Evolutionary conservation across 2,329 filamentous ascomycete species (phyloP), one percentile per base, ranked within the genome.

Genomic region (Hypoxylon sp.): DNA sequence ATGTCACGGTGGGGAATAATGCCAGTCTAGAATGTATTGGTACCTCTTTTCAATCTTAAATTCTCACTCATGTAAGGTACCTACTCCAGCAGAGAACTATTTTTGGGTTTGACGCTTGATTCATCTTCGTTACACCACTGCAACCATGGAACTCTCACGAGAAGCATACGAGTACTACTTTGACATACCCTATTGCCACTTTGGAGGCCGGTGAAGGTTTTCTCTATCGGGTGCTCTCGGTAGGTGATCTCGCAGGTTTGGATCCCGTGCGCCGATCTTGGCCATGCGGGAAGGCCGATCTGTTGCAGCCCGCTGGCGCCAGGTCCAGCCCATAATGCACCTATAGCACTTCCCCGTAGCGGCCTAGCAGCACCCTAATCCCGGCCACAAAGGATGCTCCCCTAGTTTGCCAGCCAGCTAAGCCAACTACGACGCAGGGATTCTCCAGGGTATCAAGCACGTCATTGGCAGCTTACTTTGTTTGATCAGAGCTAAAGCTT

Each of bases 401-500:
- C 52, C n/a, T n/a, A n/a, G n/a, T n/a, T n/a, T n/a, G n/a, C n/a
- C n/a, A n/a, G n/a, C n/a, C n/a, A n/a, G n/a, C n/a, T n/a, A n/a
- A 30, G 44, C 52, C 62, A 58, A 58, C 53, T 53, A 24, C 33
- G 12, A 16, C 22, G 16, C 56, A 58, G 58, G 56, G 62, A 65
- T 66, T 60, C 33, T 16, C 49, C 66, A 58, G 32, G 32, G 32
- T 57, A 49, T 40, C 14, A 12, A 72, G 69, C 71, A 72, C 71
- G 71, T 51, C 71, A 72, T 72, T 44, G 30, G 44, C 16, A 50
- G 56, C 58, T 64, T 56, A 42, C 54, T 50, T 70, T 68, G 46
- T 33, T 51, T 60, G 50, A 64, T 66, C 52, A 36, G 36, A 62
- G 62, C 61, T 65, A 65, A 63, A 62, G 46, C 50, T 45, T 63